These are phyloP conservation scores for Yarrowia sp. DNA, from an alignment of 805 yeast species.

Conservation along the genomic window DNA sequence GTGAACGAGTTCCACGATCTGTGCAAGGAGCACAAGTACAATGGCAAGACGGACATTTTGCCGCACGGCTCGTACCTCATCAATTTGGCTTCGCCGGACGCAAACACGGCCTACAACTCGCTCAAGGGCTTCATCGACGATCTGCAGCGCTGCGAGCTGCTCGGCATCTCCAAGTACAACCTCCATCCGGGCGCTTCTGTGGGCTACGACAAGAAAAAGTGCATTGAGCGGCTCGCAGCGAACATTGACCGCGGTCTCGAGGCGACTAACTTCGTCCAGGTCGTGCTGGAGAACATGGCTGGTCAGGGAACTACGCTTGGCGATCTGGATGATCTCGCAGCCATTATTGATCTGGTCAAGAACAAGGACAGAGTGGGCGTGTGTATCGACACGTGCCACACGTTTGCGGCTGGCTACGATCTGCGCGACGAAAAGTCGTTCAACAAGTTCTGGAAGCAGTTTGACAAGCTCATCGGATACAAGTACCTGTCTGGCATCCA, in stretches of 20 bases:
- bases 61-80: conserved; percentile 96
- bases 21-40: conserved; percentile 49
- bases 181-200: conserved; percentile 86
- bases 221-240: conserved; percentile 67
- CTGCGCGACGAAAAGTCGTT: conserved; percentile 58
- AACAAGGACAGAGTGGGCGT: conserved; percentile 88
- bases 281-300: conserved; percentile 96
- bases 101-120: conserved; percentile 72
- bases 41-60: conserved; percentile 53
- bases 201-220: conserved; percentile 63
- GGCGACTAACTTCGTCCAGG: conserved; percentile 74
- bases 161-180: conserved; percentile 83
- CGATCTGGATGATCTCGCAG: conserved; percentile 66
- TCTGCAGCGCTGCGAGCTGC: conserved; percentile 76
- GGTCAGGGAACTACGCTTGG: conserved; percentile 94
- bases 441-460: conserved; percentile 68
- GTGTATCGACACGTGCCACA: conserved; percentile 93
- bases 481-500: conserved; percentile 78
- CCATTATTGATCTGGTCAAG: conserved; percentile 74
- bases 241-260: conserved; percentile 75
- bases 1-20: conserved; percentile 59
- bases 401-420: conserved; percentile 96
- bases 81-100: conserved; percentile 87
- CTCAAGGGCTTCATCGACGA: conserved; percentile 81
- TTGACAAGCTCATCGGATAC: conserved; percentile 71